Percentiles rank a stretch among this genome's conserved stretches.
Evolutionary conservation across 2,329 filamentous ascomycete species (phyloP).

Genomic region (Cucurbitaria berberidis): DNA sequence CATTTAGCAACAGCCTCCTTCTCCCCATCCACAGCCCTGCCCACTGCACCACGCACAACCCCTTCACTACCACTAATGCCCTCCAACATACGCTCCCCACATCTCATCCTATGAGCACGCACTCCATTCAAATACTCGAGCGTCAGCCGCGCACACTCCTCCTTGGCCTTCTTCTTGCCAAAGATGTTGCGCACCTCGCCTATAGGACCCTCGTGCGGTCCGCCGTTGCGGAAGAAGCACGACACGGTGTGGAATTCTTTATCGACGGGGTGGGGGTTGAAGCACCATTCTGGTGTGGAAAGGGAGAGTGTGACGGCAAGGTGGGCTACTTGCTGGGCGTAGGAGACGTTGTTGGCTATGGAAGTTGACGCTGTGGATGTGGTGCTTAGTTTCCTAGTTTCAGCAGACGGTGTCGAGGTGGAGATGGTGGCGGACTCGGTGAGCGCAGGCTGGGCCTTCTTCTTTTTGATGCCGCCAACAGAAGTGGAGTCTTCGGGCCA

Average conservation of each 20-base stretch:
- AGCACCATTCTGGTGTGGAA: slow-evolving; percentile 27
- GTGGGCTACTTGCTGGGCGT: slow-evolving; percentile 23
- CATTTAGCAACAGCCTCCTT: not conserved
- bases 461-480: slow-evolving; percentile 42
- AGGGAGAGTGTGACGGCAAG: slow-evolving; percentile 1
- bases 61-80: slow-evolving; percentile 8
- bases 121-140: slow-evolving; percentile 49
- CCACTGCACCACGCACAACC: not conserved
- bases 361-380: not conserved
- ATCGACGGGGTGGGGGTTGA: slow-evolving; percentile 6
- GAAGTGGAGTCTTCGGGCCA: slow-evolving; percentile 33
- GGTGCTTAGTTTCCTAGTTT: not conserved
- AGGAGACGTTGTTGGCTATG: slow-evolving; percentile 5
- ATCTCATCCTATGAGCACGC: slow-evolving; percentile 23
- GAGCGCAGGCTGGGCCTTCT: slow-evolving; percentile 14
- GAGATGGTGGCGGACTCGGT: not conserved
- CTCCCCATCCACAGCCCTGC: slow-evolving; percentile 3
- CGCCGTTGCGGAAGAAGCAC: slow-evolving; percentile 42
- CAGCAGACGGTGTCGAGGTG: not conserved
- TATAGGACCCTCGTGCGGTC: slow-evolving; percentile 38
- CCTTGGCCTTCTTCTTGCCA: slow-evolving; percentile 58
- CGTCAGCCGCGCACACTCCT: slow-evolving; percentile 54
- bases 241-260: slow-evolving; percentile 44
- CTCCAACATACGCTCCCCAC: slow-evolving; percentile 22
- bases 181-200: slow-evolving; percentile 52